A percentile compares a stretch with the other conserved stretches of the same genome.
These are phyloP conservation scores for Carex pumila DNA, from an alignment of 176 grass and related monocot genomes.

Conservation along the genomic window DNA sequence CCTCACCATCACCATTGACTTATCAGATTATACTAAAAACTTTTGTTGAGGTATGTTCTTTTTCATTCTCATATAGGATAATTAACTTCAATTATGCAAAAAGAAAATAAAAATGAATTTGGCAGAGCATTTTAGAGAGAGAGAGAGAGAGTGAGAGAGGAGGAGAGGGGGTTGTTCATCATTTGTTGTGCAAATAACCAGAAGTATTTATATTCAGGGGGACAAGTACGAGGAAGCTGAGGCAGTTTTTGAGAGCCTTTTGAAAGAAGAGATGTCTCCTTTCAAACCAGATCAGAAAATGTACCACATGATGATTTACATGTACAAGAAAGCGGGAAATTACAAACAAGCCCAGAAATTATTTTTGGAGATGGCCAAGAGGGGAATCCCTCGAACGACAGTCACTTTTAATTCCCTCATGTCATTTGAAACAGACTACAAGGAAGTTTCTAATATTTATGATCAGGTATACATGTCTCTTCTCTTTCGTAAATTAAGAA, in stretches of 20 bases:
- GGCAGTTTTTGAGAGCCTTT: conserved; percentile 70
- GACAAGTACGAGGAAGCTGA: conserved; percentile 61
- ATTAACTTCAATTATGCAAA: background rate
- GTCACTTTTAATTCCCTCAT: conserved; percentile 98
- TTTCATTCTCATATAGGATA: background rate
- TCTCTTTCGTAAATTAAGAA: conserved; percentile 13
- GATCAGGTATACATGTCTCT: conserved; percentile 60
- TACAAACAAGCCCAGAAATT: conserved; percentile 61
- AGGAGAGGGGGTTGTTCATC: background rate
- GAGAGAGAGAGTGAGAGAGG: background rate
- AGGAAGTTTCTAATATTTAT: conserved; percentile 94
- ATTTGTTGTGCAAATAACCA: conserved; percentile 5
- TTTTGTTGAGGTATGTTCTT: conserved; percentile 68
- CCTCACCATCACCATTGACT: conserved; percentile 78
- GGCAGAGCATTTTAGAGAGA: background rate
- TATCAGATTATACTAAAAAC: conserved; percentile 92
- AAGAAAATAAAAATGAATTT: background rate
- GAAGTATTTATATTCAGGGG: conserved; percentile 44
- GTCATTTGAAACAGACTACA: conserved; percentile 91
- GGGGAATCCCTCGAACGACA: conserved; percentile 61
- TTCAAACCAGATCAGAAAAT: conserved; percentile 98
- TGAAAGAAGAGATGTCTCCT: conserved; percentile 53
- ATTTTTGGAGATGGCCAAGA: conserved; percentile 67
- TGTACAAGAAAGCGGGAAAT: conserved; percentile 86
- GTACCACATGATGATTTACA: conserved; percentile 99